Evolutionary conservation across 257 asterid genomes (phyloP).

Genomic region (Solanum ossicruentum): DNA sequence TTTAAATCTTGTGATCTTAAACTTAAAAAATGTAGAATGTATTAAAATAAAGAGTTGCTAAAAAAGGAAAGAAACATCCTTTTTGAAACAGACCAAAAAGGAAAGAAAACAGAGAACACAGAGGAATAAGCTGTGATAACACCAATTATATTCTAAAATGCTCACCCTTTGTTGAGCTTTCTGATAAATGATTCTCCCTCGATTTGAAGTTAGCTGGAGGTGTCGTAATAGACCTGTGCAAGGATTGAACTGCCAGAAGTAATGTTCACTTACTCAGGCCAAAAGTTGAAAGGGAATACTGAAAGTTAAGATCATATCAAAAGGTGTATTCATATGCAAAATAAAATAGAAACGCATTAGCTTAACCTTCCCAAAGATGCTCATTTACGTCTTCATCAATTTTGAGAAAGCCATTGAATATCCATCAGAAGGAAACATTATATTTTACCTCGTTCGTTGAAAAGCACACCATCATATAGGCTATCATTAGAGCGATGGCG

Average conservation of each 20-base stretch:
- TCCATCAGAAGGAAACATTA: not conserved
- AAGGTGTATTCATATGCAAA: not conserved
- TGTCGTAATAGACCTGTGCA: constrained; percentile 54
- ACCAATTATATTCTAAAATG: not conserved
- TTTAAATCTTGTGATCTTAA: not conserved
- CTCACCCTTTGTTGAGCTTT: constrained; percentile 5
- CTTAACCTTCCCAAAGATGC: not conserved
- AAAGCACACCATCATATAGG: constrained; percentile 49
- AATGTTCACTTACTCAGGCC: not conserved
- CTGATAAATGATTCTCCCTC: constrained; percentile 55
- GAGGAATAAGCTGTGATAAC: not conserved
- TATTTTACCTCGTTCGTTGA: constrained; percentile 47
- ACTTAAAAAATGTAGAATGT: not conserved
- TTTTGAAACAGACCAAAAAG: not conserved
- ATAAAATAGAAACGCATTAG: not conserved
- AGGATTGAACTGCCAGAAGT: constrained; percentile 38
- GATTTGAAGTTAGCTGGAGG: constrained; percentile 59
- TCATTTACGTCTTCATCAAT: not conserved
- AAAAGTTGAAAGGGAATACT: not conserved
- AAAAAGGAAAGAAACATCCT: not conserved
- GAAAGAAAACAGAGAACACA: not conserved
- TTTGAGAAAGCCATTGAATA: not conserved
- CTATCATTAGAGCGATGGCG: constrained; percentile 46
- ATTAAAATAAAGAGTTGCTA: not conserved
- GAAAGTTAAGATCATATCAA: not conserved